Evolutionary conservation across 208 protist species (phyloP).

Genomic region (Plasmodiophora brassicae): DNA sequence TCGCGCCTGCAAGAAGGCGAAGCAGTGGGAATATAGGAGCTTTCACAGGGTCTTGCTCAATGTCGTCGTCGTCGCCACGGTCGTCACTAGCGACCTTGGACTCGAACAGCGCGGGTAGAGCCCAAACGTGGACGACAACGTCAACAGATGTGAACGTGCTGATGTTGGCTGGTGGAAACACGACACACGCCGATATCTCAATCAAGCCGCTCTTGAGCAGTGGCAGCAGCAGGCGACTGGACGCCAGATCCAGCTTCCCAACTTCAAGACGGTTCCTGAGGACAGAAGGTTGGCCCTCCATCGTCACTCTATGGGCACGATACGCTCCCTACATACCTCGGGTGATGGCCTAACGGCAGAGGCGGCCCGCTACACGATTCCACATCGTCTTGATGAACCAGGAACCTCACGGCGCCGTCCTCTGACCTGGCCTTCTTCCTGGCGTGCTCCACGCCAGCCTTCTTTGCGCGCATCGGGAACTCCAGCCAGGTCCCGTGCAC

Average conservation of each 20-base stretch:
- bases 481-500: background rate
- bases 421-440: background rate
- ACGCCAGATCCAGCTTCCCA: background rate
- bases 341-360: background rate
- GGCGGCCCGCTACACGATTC: background rate
- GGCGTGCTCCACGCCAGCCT: background rate
- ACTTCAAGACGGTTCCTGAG: constrained; percentile 4
- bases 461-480: background rate
- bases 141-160: background rate
- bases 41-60: background rate
- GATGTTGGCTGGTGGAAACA: background rate
- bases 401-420: background rate
- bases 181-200: background rate
- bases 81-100: background rate
- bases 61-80: background rate
- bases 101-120: background rate
- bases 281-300: background rate
- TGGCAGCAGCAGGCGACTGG: background rate
- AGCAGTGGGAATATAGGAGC: background rate
- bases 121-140: background rate
- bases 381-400: background rate
- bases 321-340: background rate
- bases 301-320: background rate
- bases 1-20: background rate
- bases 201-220: background rate